Conservation (phyloP, 2,329 filamentous ascomycete genomes). For the Aureobasidium uvarum region DNA sequence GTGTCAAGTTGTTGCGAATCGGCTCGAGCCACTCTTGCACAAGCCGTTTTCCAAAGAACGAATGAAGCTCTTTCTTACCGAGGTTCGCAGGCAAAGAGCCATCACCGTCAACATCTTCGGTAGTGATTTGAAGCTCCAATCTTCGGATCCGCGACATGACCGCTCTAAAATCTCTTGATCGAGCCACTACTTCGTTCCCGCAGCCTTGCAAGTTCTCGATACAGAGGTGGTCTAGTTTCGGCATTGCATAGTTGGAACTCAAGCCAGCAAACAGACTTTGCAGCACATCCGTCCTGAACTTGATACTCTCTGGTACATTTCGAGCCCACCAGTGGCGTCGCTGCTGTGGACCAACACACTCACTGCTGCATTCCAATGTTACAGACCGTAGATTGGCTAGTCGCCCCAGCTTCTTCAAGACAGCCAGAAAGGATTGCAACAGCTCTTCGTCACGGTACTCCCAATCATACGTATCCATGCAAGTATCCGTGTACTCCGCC, state of each 20-base stretch:
- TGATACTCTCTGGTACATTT: slow-evolving; percentile 20
- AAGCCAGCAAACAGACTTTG: slow-evolving; percentile 22
- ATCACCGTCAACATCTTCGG: slow-evolving; percentile 29
- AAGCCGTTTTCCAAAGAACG: slow-evolving; percentile 32
- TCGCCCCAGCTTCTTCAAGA: slow-evolving; percentile 10
- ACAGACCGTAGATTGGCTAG: slow-evolving; percentile 21
- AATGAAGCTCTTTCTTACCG: slow-evolving; percentile 27
- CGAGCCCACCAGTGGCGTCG: slow-evolving; percentile 24
- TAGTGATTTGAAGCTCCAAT: slow-evolving; percentile 32
- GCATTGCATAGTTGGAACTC: neutral
- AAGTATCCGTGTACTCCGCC: slow-evolving; percentile 19
- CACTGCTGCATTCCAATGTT: slow-evolving; percentile 9
- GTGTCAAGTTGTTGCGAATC: slow-evolving; percentile 32
- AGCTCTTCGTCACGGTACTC: slow-evolving; percentile 23
- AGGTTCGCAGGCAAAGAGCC: slow-evolving; percentile 29
- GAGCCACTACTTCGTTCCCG: slow-evolving; percentile 22
- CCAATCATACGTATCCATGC: slow-evolving; percentile 24
- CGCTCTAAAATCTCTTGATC: slow-evolving; percentile 29
- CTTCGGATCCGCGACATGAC: slow-evolving; percentile 30
- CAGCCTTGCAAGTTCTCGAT: slow-evolving; percentile 35
- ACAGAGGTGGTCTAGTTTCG: slow-evolving; percentile 29
- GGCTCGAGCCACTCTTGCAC: slow-evolving; percentile 33
- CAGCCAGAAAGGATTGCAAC: slow-evolving; percentile 12
- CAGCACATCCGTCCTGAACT: slow-evolving; percentile 23
- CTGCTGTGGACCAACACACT: slow-evolving; percentile 19